Conservation (phyloP, 2,329 filamentous ascomycete genomes). For the Colletotrichum tanaceti region DNA sequence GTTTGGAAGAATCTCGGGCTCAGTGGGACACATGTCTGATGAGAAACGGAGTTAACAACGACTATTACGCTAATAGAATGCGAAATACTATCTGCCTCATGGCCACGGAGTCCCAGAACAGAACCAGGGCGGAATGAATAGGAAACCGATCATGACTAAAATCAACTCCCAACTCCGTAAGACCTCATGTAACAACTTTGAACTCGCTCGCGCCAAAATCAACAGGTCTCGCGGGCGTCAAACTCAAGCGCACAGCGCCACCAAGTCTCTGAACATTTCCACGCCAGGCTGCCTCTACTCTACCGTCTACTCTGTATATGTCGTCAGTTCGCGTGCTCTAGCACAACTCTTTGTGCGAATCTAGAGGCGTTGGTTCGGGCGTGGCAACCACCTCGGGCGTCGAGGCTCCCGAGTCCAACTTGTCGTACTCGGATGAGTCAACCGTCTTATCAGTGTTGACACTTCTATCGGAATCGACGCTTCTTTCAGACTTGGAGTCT, state of each 20-base stretch:
- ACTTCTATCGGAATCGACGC: slow-evolving; percentile 18
- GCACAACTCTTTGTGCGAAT: slow-evolving; percentile 44
- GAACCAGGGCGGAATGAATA: neutral
- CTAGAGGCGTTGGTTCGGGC: slow-evolving; percentile 48
- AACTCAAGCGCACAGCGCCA: slow-evolving; percentile 10
- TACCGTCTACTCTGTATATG: slow-evolving; percentile 20
- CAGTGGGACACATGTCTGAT: neutral
- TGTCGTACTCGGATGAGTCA: slow-evolving; percentile 40
- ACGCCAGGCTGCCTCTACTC: slow-evolving; percentile 3
- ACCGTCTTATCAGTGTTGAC: slow-evolving; percentile 34
- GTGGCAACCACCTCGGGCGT: slow-evolving; percentile 43
- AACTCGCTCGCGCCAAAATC: neutral
- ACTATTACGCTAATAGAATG: neutral
- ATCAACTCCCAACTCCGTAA: neutral
- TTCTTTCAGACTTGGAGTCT: slow-evolving; percentile 40
- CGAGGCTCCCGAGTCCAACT: slow-evolving; percentile 38
- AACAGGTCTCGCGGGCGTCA: neutral
- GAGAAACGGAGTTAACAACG: neutral
- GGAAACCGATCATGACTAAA: slow-evolving; percentile 5
- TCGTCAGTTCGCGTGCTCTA: slow-evolving; percentile 26
- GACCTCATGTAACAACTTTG: neutral
- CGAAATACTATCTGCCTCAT: neutral
- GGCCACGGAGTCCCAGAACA: neutral
- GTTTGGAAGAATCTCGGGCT: neutral
- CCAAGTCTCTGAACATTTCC: neutral